Evolutionary conservation across 2,329 filamentous ascomycete species (phyloP), one percentile per base, ranked within the genome.

Genomic region (Colletotrichum cuscutae): DNA sequence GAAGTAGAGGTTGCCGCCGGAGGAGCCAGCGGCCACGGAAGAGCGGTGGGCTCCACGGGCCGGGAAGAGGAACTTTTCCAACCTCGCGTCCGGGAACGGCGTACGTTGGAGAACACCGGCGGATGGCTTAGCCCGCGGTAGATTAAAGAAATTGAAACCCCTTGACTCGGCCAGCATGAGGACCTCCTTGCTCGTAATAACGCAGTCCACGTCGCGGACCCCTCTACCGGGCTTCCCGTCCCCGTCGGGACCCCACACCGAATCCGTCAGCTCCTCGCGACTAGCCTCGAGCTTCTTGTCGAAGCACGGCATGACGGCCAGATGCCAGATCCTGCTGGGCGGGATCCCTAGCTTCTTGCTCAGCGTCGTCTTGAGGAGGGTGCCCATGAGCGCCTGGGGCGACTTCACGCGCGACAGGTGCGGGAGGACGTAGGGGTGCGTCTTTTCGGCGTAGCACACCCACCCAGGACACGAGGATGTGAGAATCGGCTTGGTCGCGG

Each of bases 401-500:
- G 95, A 98, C 82, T 98, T 99, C 75, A 98, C 88, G 62, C 91
- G 91, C 71, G 95, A 98, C 66, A 99, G 87, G 81, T 99, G 95
- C 32, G 95, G 95, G 62, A 99, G 88, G 68, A 98, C 91, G 79
- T 98, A 93, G 1, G 97, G 95, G 79, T 99, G 97, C 68, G 96
- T 98, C 85, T 99, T 98, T 82, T 99, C 97, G 30, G 96, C 96
- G 79, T 99, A 99, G 84, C 97, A 99, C 68, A 99, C 96, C 95
- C 97, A 99, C 8, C 97, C 97, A 1, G 97, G 97, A 81, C 97
- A 99, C 24, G 95, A 95, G 4, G 95, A 95, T 9, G 95, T 95
- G 56, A 99, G 88, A 35, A 96, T 91, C 0, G 94, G 94, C 66
- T 86, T 85, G 26, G 79, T 57, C 8, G 52, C 57, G 1, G 12